Percentiles rank a stretch among this genome's conserved stretches.
Conservation (phyloP, 1,284 basidiomycete genomes). For the Papiliotrema flavescens region DNA sequence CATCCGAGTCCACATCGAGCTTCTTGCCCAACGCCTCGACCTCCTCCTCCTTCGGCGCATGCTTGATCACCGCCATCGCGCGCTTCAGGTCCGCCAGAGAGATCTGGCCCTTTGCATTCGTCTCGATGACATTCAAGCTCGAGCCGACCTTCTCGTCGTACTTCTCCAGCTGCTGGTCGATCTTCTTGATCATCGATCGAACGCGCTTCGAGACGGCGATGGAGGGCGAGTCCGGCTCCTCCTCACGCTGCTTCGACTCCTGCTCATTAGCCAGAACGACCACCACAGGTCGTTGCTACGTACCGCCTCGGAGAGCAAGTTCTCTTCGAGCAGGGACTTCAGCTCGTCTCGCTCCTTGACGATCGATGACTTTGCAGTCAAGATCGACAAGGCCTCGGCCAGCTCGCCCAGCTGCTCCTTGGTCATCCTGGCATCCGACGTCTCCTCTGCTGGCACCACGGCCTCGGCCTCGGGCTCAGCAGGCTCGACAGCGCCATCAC, state of each 20-base stretch:
- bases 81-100: slow-evolving; percentile 84
- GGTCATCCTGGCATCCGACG: slow-evolving; percentile 80
- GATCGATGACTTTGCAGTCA: slow-evolving; percentile 94
- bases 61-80: slow-evolving; percentile 89
- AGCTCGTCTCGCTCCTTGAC: slow-evolving; percentile 94
- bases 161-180: slow-evolving; percentile 86
- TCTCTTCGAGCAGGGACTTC: slow-evolving; percentile 84
- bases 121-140: slow-evolving; percentile 89
- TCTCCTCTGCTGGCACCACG: slow-evolving; percentile 27
- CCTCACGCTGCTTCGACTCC: slow-evolving; percentile 48
- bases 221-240: slow-evolving; percentile 43
- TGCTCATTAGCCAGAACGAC: slow-evolving; percentile 9
- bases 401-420: slow-evolving; percentile 93
- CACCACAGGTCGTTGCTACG: slow-evolving; percentile 9
- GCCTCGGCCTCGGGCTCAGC: slow-evolving; percentile 9
- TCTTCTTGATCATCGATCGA: slow-evolving; percentile 90
- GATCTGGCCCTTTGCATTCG: slow-evolving; percentile 87
- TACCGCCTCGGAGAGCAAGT: slow-evolving; percentile 79
- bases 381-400: slow-evolving; percentile 82
- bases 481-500: slow-evolving; percentile 52
- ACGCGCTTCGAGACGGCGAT: slow-evolving; percentile 83
- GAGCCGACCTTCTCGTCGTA: slow-evolving; percentile 89
- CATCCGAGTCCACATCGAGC: slow-evolving; percentile 93
- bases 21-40: slow-evolving; percentile 86
- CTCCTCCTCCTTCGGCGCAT: slow-evolving; percentile 86